These are phyloP conservation scores for Stephania japonica DNA, from an alignment of 164 flowering plant species.

Conservation along the genomic window DNA sequence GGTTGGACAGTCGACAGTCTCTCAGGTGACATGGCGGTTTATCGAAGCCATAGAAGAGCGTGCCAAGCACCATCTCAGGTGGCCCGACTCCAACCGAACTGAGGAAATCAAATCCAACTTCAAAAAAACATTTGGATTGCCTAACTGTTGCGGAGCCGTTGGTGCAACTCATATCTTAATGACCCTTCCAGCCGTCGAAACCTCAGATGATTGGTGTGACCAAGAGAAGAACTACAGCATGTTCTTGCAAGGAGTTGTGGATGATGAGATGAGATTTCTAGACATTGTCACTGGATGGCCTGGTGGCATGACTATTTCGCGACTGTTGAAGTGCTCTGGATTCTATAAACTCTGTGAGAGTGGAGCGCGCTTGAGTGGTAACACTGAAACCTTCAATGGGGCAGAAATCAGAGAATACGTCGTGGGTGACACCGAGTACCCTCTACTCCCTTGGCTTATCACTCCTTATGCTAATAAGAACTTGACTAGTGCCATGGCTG, in stretches of 20 bases:
- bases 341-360: slow-evolving; percentile 62
- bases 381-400: slow-evolving; percentile 28
- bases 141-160: slow-evolving; percentile 86
- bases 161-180: slow-evolving; percentile 83
- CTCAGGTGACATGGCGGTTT: slow-evolving; percentile 97
- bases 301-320: slow-evolving; percentile 46
- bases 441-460: slow-evolving; percentile 88
- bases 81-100: slow-evolving; percentile 55
- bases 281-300: slow-evolving; percentile 92
- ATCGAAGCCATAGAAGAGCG: slow-evolving; percentile 89
- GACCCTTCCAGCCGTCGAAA: slow-evolving; percentile 94
- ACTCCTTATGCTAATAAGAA: slow-evolving; percentile 49
- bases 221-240: slow-evolving; percentile 76
- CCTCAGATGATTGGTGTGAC: slow-evolving; percentile 96
- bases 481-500: slow-evolving; percentile 22
- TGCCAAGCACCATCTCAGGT: slow-evolving; percentile 83
- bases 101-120: slow-evolving; percentile 65
- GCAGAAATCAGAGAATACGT: slow-evolving; percentile 58
- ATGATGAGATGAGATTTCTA: slow-evolving; percentile 71
- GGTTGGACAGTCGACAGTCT: slow-evolving; percentile 95
- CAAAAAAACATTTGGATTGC: slow-evolving; percentile 51
- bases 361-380: slow-evolving; percentile 56
- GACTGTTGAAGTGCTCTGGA: slow-evolving; percentile 56
- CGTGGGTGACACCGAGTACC: slow-evolving; percentile 61
- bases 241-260: slow-evolving; percentile 88